phyloP scores from a whole-genome alignment of 2,329 filamentous ascomycete species.

The Dryadomyces quercivorus region DNA sequence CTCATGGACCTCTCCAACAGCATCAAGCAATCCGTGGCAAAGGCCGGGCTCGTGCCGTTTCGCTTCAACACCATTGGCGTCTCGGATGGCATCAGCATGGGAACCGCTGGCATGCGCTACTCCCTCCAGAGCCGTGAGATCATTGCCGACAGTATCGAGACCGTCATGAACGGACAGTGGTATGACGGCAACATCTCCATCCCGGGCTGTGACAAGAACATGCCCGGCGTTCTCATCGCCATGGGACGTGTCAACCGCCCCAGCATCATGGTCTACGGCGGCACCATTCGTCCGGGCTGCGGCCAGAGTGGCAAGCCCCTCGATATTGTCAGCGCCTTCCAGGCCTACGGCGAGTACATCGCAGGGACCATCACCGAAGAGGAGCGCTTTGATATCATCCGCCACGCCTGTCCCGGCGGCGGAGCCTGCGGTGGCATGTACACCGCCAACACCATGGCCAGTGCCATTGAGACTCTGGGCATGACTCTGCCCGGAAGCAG shows the following conservation, averaged over 20 bases:
- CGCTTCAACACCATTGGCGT: slow-evolving; percentile 99
- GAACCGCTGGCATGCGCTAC: slow-evolving; percentile 79
- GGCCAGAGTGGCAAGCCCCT: slow-evolving; percentile 63
- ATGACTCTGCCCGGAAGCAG: slow-evolving; percentile 76
- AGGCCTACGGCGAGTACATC: slow-evolving; percentile 92
- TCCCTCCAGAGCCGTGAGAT: slow-evolving; percentile 89
- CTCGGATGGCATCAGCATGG: slow-evolving; percentile 96
- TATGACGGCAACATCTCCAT: slow-evolving; percentile 96
- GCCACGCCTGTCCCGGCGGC: slow-evolving; percentile 74
- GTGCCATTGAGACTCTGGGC: slow-evolving; percentile 58
- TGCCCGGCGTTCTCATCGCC: slow-evolving; percentile 85
- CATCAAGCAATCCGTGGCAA: slow-evolving; percentile 48
- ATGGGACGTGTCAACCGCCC: slow-evolving; percentile 93
- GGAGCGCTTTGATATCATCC: slow-evolving; percentile 86
- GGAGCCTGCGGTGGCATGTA: slow-evolving; percentile 85
- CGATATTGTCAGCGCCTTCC: slow-evolving; percentile 95
- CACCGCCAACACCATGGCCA: slow-evolving; percentile 67
- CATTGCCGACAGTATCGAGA: slow-evolving; percentile 97
- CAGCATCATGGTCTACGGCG: slow-evolving; percentile 95
- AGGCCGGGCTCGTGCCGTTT: slow-evolving; percentile 77
- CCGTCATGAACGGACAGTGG: slow-evolving; percentile 97
- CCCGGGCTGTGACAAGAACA: slow-evolving; percentile 98
- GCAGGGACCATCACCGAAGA: slow-evolving; percentile 84
- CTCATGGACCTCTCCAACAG: slow-evolving; percentile 76
- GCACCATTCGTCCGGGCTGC: slow-evolving; percentile 86